phyloP scores from a whole-genome alignment of 2,329 filamentous ascomycete genomes.

The Mycosphaerella arachidis region DNA sequence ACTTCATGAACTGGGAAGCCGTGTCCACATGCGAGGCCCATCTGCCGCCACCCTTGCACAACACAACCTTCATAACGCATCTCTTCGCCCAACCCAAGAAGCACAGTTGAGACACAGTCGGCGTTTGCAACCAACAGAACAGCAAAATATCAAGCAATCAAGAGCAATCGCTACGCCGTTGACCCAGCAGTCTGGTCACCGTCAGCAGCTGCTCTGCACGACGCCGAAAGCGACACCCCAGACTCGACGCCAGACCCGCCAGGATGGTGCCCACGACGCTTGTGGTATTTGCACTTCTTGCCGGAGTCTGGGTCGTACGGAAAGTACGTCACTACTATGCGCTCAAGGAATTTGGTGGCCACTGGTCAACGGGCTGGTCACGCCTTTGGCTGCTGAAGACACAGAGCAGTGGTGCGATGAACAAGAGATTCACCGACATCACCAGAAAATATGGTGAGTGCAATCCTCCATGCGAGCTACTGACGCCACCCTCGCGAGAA shows the following conservation, averaged over 20 bases:
- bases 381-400: conserved; percentile 37
- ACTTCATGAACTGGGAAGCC: background rate
- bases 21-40: background rate
- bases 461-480: background rate
- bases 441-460: conserved; percentile 37
- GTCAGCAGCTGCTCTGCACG: conserved; percentile 21
- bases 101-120: conserved; percentile 7
- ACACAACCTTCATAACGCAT: background rate
- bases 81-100: background rate
- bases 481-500: background rate
- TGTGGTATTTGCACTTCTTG: conserved; percentile 22
- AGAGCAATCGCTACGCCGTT: conserved; percentile 9
- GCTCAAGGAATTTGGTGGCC: conserved; percentile 36
- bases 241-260: conserved; percentile 12
- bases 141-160: background rate
- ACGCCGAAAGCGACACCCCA: conserved; percentile 17
- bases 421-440: conserved; percentile 35
- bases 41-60: background rate
- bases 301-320: conserved; percentile 24
- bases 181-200: conserved; percentile 15
- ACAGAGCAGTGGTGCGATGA: conserved; percentile 36
- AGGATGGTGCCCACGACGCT: conserved; percentile 24
- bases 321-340: conserved; percentile 30
- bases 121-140: conserved; percentile 2
- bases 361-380: conserved; percentile 36